Base-by-base conservation (phyloP, 768 basidiomycete species). In the Pholiota microspora region DNA sequence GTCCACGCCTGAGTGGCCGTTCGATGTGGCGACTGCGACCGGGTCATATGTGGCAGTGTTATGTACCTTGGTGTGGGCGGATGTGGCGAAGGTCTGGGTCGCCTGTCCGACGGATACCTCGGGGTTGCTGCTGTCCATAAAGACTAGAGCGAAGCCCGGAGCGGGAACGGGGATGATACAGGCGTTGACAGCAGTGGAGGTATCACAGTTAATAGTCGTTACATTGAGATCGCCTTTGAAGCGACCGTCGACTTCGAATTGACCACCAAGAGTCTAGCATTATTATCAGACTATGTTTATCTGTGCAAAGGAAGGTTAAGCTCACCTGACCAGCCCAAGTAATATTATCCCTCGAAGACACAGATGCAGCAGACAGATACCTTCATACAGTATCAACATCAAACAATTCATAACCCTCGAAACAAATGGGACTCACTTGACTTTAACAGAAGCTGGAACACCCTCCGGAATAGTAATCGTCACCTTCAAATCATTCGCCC, bases 261-360 rank as follows among this genome's bases (percentile, higher is more conserved):
- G 71, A 36, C 75, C 76, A 6, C 85, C 86, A 42, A 84, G 80
- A 0, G 86, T 88, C 80, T 86, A 25, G 18, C 31, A 49, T 56
- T 15, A n/a, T 29, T 24, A 38, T 58, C 25, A 51, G 31, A 9
- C 23, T 31, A 12, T 38, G 16, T 12, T 6, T 13, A 2, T n/a
- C 15, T 10, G 7, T 9, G n/a, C 15, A 28, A 24, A 40, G 13
- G 15, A 3, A n/a, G 75, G 31, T 28, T 29, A 31, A 9, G 18
- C 27, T 35, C 44, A 86, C 86, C 72, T 89, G 91, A 4, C 83
- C 83, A 2, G 86, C 90, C 89, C 90, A 92, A 0, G 82, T 85
- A 54, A 91, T 82, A 62, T 88, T 84, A 49, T 71, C 75, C 63
- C 81, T 85, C 54, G 82, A 78, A 1, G 80, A 71, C 2, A 89